phyloP scores from a whole-genome alignment of 352 stramenopile genomes.

The Phytophthora lateralis region DNA sequence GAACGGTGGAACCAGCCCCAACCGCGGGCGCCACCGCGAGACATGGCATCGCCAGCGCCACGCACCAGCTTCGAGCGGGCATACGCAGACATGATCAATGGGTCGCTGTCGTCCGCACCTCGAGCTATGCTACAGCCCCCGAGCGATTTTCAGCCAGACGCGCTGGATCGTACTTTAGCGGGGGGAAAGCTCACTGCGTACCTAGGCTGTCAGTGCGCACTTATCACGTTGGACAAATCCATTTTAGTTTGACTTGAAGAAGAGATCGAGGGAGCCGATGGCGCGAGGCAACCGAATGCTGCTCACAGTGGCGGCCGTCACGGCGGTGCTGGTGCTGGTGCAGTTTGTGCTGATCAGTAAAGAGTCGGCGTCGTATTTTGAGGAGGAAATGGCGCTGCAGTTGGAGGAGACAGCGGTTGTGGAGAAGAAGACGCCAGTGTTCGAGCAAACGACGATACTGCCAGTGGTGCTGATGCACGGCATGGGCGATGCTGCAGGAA shows the following conservation, averaged over 20 bases:
- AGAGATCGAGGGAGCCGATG: constrained; percentile 19
- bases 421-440: constrained; percentile 37
- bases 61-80: constrained; percentile 65
- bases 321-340: constrained; percentile 47
- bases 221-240: neutral
- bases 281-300: constrained; percentile 41
- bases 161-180: constrained; percentile 27
- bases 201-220: neutral
- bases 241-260: neutral
- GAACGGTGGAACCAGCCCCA: constrained; percentile 88
- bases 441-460: constrained; percentile 35
- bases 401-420: constrained; percentile 14
- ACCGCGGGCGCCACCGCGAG: constrained; percentile 67
- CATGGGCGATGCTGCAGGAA: constrained; percentile 94
- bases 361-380: constrained; percentile 41
- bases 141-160: constrained; percentile 36
- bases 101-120: constrained; percentile 15
- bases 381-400: constrained; percentile 18
- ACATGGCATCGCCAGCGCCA: constrained; percentile 52
- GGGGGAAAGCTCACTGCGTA: constrained; percentile 3
- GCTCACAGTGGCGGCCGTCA: constrained; percentile 40
- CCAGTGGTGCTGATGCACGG: constrained; percentile 92
- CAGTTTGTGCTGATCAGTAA: constrained; percentile 58
- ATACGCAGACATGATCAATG: constrained; percentile 56
- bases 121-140: constrained; percentile 5